These are phyloP conservation scores for Aspergillus heteromorphus DNA, from an alignment of 495 filamentous ascomycete species.

Conservation along the genomic window DNA sequence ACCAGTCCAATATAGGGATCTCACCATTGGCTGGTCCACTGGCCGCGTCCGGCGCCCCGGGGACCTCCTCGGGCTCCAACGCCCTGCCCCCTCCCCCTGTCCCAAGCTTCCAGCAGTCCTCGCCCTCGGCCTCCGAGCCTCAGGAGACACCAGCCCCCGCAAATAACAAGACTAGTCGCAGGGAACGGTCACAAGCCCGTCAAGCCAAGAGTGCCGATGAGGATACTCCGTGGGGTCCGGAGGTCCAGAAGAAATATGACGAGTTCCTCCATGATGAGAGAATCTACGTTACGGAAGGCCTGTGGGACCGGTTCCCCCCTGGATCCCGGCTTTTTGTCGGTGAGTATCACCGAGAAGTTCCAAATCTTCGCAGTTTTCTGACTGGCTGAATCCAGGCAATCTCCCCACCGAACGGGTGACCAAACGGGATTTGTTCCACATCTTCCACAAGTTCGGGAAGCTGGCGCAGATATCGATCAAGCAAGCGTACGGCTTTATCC, in stretches of 20 bases:
- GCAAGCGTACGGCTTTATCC: conserved; percentile 94
- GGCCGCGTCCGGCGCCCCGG: conserved; percentile 45
- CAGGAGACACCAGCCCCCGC: conserved; percentile 28
- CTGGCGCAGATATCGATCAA: conserved; percentile 96
- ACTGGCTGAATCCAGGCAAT: conserved; percentile 60
- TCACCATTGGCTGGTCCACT: conserved; percentile 45
- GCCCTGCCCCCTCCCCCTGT: conserved; percentile 56
- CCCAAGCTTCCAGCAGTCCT: conserved; percentile 48
- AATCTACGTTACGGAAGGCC: conserved; percentile 75
- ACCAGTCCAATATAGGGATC: conserved; percentile 36
- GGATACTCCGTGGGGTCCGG: conserved; percentile 50
- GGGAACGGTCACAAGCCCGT: conserved; percentile 24
- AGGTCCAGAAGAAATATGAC: conserved; percentile 71
- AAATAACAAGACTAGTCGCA: conserved; percentile 24
- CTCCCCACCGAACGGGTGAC: conserved; percentile 88
- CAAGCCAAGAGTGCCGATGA: conserved; percentile 35
- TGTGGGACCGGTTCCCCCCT: conserved; percentile 88
- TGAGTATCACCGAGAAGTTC: conserved; percentile 38
- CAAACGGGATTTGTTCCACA: conserved; percentile 86
- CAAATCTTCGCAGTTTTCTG: background rate
- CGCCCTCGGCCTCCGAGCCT: conserved; percentile 27
- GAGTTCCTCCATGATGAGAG: conserved; percentile 76
- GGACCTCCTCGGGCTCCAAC: conserved; percentile 48
- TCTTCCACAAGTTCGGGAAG: conserved; percentile 80
- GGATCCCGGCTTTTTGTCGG: conserved; percentile 89